Base-by-base conservation (phyloP, 257 asterid genomes). In the Solanum piurae region DNA sequence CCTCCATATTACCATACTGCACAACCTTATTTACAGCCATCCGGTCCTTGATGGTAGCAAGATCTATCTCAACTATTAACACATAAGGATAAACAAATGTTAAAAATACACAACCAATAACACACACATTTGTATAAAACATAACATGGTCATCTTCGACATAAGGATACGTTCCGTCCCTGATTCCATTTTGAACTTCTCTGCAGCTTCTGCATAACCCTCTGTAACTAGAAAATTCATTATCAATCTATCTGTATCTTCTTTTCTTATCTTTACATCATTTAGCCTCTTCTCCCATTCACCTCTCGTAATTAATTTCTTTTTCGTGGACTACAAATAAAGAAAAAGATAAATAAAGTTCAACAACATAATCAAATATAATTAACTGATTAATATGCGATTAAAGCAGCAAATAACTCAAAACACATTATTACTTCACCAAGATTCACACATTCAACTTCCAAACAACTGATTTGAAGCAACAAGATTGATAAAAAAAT, bases 21-120 rank as follows among this genome's bases (percentile, higher is more conserved):
- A 95, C 97, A 4, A 98, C 99, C 90, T 94, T 96, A 91, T 94
- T 95, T 68, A 94, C 95, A 5, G 95, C 98, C 99, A 94, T 93
- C 44, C 98, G 98, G 69, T 93, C 98, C 25, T 94, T 89, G 75
- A 93, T 95, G 58, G 96, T 95, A 38, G 93, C 98, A 82, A 94
- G 96, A 91, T 96, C 99, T 42, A 95, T 93, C 86, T 94, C 98
- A 83, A 98, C 99, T 96, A 89, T 86, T 76, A 85, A 73, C 83
- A 44, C 86, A 88, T 93, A 94, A 94, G 95, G 94, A 92, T 89
- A 87, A 88, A 21, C 89, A n/a, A n/a, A n/a, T n/a, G n/a, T n/a
- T n/a, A n/a, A 86, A 87, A 37, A 2, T 55, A 36, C 75, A 1
- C 34, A 58, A 60, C 12, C 58, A 75, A n/a, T 16, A 68, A 44